Evolutionary conservation across 352 stramenopile genomes (phyloP).

Genomic region (Globisporangium ultimum): DNA sequence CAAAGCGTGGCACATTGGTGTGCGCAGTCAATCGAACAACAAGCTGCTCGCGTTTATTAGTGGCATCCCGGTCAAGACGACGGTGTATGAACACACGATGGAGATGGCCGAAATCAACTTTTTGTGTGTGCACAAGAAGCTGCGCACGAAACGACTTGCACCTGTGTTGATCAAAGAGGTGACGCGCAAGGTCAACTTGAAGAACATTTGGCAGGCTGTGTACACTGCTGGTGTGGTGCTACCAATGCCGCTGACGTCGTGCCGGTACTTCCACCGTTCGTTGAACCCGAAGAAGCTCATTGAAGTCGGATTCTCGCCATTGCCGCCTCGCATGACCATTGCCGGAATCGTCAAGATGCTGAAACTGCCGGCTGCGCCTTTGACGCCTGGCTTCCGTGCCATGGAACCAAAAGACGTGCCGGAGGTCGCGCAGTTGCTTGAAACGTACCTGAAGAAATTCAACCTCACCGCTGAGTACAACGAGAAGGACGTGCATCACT

Average conservation of each 20-base stretch:
- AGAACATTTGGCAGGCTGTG: slow-evolving; percentile 92
- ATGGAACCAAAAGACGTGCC: slow-evolving; percentile 59
- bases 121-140: slow-evolving; percentile 99
- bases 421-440: slow-evolving; percentile 46
- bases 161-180: slow-evolving; percentile 99
- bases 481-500: slow-evolving; percentile 95
- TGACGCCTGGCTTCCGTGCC: slow-evolving; percentile 35
- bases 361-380: slow-evolving; percentile 63
- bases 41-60: slow-evolving; percentile 98
- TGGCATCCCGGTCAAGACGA: slow-evolving; percentile 88
- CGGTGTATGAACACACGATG: slow-evolving; percentile 53
- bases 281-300: slow-evolving; percentile 99
- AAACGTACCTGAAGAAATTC: slow-evolving; percentile 56
- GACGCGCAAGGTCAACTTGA: slow-evolving; percentile 97
- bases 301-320: slow-evolving; percentile 95
- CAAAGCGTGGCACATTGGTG: slow-evolving; percentile 94
- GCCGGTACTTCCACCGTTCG: slow-evolving; percentile 96
- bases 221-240: slow-evolving; percentile 98
- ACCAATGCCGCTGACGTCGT: slow-evolving; percentile 92
- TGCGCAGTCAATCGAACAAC: slow-evolving; percentile 86
- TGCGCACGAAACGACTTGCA: slow-evolving; percentile 94
- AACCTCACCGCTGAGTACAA: slow-evolving; percentile 87
- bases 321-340: slow-evolving; percentile 94
- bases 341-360: slow-evolving; percentile 89
- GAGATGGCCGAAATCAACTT: slow-evolving; percentile 98